Conservation (phyloP, 306 rosid genomes). For the Cajanus cajan region DNA sequence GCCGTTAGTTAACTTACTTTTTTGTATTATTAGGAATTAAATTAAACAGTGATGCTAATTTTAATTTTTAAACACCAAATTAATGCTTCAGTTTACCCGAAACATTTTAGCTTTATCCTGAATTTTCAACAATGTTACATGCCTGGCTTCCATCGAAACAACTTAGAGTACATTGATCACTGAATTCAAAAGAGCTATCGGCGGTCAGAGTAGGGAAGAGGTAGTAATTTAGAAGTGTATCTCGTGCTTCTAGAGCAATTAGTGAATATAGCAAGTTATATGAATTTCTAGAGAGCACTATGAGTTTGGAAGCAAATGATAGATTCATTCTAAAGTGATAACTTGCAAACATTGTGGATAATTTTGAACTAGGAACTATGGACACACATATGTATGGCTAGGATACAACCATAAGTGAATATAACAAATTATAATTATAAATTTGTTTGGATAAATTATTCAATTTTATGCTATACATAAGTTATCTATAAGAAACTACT, state of each 20-base stretch:
- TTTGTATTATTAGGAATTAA: background rate
- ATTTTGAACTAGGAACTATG: background rate
- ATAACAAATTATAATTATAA: background rate
- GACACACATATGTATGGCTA: background rate
- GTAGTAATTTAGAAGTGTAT: background rate
- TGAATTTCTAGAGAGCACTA: background rate
- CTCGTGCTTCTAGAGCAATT: background rate
- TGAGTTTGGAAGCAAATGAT: conserved; percentile 23
- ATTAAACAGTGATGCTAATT: background rate
- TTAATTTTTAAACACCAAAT: background rate
- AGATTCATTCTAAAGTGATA: conserved; percentile 20
- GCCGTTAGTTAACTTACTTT: background rate
- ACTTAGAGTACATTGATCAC: background rate
- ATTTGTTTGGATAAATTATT: too few species aligned
- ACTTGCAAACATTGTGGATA: conserved; percentile 21
- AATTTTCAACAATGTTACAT: background rate
- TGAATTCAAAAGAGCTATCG: conserved; percentile 8
- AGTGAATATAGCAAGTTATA: too few species aligned
- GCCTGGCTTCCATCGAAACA: background rate
- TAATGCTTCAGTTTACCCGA: background rate
- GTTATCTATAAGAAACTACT: too few species aligned
- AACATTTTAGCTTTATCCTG: background rate
- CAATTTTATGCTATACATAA: too few species aligned
- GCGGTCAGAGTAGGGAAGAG: conserved; percentile 35
- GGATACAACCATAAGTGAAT: background rate